Conservation (phyloP, 2,329 filamentous ascomycete genomes). For the Pseudogymnoascus sp. region DNA sequence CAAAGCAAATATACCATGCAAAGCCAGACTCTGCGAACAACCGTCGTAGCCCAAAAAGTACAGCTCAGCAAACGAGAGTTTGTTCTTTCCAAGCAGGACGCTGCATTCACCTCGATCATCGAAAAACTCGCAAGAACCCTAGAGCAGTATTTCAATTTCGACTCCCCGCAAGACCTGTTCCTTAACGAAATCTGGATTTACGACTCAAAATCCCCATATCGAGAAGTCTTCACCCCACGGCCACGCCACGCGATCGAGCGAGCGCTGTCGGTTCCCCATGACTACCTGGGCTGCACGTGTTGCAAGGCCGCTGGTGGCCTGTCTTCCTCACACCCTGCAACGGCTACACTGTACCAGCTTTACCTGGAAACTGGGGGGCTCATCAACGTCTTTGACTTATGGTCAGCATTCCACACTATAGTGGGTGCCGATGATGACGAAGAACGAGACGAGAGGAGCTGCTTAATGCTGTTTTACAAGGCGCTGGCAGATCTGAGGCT, state of each 20-base stretch:
- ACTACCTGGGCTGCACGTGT: slow-evolving; percentile 70
- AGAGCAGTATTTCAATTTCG: slow-evolving; percentile 37
- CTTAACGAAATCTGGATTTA: slow-evolving; percentile 72
- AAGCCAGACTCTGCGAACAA: slow-evolving; percentile 64
- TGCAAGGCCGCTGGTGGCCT: slow-evolving; percentile 50
- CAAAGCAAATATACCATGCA: slow-evolving; percentile 71
- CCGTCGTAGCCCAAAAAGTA: slow-evolving; percentile 74
- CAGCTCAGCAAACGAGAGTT: slow-evolving; percentile 71
- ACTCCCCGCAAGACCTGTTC: slow-evolving; percentile 41
- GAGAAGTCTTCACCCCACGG: slow-evolving; percentile 68
- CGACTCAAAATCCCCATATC: slow-evolving; percentile 61
- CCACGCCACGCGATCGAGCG: slow-evolving; percentile 66
- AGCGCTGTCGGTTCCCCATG: slow-evolving; percentile 64
- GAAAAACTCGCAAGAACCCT: slow-evolving; percentile 49
- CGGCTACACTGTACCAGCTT: slow-evolving; percentile 69
- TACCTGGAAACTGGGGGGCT: slow-evolving; percentile 71
- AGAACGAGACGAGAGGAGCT: slow-evolving; percentile 46
- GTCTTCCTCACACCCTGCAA: slow-evolving; percentile 58
- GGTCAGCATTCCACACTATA: slow-evolving; percentile 67
- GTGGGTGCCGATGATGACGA: slow-evolving; percentile 33
- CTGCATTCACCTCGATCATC: slow-evolving; percentile 60
- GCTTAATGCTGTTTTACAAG: slow-evolving; percentile 75
- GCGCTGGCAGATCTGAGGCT: slow-evolving; percentile 77
- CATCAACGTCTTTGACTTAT: slow-evolving; percentile 74
- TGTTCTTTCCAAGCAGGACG: slow-evolving; percentile 63